Percentiles rank a stretch among this genome's conserved stretches.
Conservation (phyloP, 139 green algal genomes). For the Asterochloris erici region DNA sequence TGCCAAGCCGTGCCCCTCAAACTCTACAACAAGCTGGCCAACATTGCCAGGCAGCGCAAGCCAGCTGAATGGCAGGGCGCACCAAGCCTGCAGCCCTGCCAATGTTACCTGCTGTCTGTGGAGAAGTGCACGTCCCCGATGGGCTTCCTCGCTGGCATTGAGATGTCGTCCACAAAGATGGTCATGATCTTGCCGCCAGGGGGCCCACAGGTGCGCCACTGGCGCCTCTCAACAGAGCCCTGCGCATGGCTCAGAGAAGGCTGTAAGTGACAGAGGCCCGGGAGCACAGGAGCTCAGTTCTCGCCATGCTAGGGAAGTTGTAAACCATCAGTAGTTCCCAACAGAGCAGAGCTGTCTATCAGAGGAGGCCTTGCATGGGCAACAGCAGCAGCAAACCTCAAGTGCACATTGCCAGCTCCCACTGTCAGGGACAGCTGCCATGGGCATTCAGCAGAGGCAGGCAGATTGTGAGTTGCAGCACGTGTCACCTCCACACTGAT, state of each 20-base stretch:
- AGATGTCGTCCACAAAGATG: constrained; percentile 92
- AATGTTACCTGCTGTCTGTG: constrained; percentile 59
- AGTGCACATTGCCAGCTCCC: too few species aligned
- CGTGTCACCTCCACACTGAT: constrained; percentile 37
- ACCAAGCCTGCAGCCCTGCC: neutral
- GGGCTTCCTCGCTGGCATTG: constrained; percentile 91
- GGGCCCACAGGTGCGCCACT: constrained; percentile 90
- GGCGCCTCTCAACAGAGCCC: constrained; percentile 86
- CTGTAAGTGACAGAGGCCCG: neutral
- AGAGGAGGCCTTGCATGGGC: too few species aligned
- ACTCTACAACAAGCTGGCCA: too few species aligned
- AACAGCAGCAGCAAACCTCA: too few species aligned
- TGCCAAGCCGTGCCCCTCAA: too few species aligned
- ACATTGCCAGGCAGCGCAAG: too few species aligned
- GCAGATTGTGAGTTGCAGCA: too few species aligned
- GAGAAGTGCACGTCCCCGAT: constrained; percentile 95
- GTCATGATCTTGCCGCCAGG: constrained; percentile 82
- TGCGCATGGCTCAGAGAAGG: constrained; percentile 34
- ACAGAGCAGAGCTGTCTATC: too few species aligned
- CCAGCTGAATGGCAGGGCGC: neutral
- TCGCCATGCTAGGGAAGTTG: neutral
- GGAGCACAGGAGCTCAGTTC: too few species aligned
- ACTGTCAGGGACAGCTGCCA: too few species aligned
- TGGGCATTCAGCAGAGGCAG: too few species aligned
- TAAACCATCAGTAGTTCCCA: too few species aligned